phyloP scores from a whole-genome alignment of 139 green algal species.

The Chlamydomonas sphaeroides region DNA sequence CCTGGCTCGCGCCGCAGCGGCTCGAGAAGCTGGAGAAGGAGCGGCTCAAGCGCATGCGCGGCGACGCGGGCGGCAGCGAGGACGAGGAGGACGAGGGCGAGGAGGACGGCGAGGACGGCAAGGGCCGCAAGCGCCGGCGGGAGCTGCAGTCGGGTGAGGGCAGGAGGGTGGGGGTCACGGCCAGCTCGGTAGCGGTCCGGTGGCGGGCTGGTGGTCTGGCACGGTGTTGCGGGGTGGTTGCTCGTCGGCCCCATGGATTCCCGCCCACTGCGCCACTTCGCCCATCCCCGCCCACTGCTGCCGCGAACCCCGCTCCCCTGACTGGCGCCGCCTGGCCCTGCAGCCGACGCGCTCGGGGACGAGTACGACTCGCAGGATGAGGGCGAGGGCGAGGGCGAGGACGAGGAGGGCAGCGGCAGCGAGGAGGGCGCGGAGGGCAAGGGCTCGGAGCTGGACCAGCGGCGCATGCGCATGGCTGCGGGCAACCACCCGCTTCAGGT shows the following conservation, averaged over 20 bases:
- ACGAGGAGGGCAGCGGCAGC: conserved; percentile 45
- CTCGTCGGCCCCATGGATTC: too few relatives aligned
- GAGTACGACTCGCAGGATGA: conserved; percentile 43
- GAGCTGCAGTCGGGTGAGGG: conserved; percentile 28
- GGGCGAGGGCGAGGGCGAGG: conserved; percentile 55
- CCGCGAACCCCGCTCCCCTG: neutral
- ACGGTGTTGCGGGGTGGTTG: too few relatives aligned
- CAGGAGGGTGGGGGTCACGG: neutral
- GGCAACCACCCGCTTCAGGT: conserved; percentile 81
- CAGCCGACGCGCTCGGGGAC: conserved; percentile 67
- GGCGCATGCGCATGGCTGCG: conserved; percentile 66
- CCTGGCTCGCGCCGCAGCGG: too few relatives aligned
- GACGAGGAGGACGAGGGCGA: conserved; percentile 17
- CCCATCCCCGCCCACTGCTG: too few relatives aligned
- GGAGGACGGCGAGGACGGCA: conserved; percentile 38
- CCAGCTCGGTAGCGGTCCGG: too few relatives aligned
- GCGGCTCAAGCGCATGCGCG: conserved; percentile 76
- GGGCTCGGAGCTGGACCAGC: conserved; percentile 57
- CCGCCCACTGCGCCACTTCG: neutral
- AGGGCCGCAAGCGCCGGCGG: conserved; percentile 48
- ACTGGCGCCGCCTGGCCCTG: too few relatives aligned
- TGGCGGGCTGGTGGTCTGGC: too few relatives aligned
- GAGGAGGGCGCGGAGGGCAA: conserved; percentile 34
- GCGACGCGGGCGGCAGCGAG: neutral
- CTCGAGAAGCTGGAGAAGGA: conserved; percentile 70